Percentiles rank a stretch among this genome's conserved stretches.
Conservation (phyloP, 2,329 filamentous ascomycete species). For the Ilyonectria destructans region DNA sequence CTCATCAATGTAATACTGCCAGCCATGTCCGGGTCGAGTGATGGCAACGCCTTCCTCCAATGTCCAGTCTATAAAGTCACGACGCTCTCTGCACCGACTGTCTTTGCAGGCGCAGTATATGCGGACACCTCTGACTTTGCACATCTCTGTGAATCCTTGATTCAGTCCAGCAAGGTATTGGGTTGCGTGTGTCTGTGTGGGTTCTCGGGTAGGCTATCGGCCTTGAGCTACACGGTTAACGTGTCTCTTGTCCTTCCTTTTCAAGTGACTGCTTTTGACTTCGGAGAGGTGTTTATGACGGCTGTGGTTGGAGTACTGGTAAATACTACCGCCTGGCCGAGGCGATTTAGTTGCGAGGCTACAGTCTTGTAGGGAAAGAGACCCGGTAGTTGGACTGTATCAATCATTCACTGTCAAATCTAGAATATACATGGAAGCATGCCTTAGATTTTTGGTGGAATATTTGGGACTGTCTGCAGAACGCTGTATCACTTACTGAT, state of each 20-base stretch:
- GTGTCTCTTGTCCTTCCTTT: background rate
- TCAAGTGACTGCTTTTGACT: background rate
- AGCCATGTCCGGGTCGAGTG: conserved; percentile 21
- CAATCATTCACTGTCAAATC: background rate
- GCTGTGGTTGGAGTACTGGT: background rate
- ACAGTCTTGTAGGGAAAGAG: background rate
- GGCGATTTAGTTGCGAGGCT: background rate
- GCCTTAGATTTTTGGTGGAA: background rate
- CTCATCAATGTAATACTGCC: conserved; percentile 26
- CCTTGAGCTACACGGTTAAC: background rate
- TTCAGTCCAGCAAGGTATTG: background rate
- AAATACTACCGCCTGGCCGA: background rate
- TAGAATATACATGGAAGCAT: too few relatives aligned
- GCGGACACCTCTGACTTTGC: conserved; percentile 27
- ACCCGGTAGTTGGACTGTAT: background rate
- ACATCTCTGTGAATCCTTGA: conserved; percentile 14
- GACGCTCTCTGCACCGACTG: conserved; percentile 12
- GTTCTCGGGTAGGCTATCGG: background rate
- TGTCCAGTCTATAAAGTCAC: conserved; percentile 26
- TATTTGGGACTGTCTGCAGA: background rate
- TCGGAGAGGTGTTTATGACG: background rate
- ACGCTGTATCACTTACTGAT: background rate
- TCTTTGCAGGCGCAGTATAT: conserved; percentile 30
- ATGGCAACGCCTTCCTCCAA: background rate
- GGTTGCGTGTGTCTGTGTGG: background rate